A percentile compares a stretch with the other conserved stretches of the same genome.
Evolutionary conservation across 2,329 filamentous ascomycete genomes (phyloP).

Genomic region (Aspergillus sp.): DNA sequence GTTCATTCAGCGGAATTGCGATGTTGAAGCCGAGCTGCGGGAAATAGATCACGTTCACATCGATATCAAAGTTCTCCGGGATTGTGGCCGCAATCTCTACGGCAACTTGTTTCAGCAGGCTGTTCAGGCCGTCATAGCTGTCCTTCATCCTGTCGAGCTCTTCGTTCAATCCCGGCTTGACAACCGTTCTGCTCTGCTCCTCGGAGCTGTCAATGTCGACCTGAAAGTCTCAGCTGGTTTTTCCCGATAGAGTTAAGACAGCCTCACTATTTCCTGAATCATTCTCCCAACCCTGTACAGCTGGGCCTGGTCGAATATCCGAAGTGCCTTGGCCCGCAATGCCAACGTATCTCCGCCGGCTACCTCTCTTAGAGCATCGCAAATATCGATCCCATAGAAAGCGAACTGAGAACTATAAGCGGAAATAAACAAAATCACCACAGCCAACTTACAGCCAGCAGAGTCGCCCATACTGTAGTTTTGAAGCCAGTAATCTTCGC

Average conservation of each 20-base stretch:
- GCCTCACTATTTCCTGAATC: conserved; percentile 54
- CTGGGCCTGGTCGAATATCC: conserved; percentile 48
- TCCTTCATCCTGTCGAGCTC: conserved; percentile 70
- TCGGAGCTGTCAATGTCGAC: conserved; percentile 74
- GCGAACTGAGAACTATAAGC: conserved; percentile 48
- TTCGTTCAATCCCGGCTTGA: conserved; percentile 61
- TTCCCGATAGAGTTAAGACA: not conserved
- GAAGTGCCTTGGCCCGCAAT: conserved; percentile 50
- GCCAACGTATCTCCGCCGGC: conserved; percentile 43
- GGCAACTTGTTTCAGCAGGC: conserved; percentile 60
- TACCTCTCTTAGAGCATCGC: conserved; percentile 53
- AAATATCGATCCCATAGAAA: conserved; percentile 59
- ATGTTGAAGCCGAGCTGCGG: conserved; percentile 88
- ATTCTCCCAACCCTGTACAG: conserved; percentile 59
- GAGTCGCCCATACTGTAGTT: conserved; percentile 62
- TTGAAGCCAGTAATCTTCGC: conserved; percentile 48
- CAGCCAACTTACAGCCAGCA: conserved; percentile 42
- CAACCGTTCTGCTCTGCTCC: conserved; percentile 60
- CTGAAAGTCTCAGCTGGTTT: conserved; percentile 19
- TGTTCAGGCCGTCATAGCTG: conserved; percentile 66
- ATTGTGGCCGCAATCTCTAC: conserved; percentile 53
- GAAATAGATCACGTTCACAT: conserved; percentile 74
- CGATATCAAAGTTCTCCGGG: conserved; percentile 46
- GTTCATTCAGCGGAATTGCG: conserved; percentile 56
- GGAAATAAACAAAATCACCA: not conserved